Percentiles rank a stretch among this genome's conserved stretches.
phyloP scores from a whole-genome alignment of 2,329 filamentous ascomycete genomes.

The Thielaviopsis populi region DNA sequence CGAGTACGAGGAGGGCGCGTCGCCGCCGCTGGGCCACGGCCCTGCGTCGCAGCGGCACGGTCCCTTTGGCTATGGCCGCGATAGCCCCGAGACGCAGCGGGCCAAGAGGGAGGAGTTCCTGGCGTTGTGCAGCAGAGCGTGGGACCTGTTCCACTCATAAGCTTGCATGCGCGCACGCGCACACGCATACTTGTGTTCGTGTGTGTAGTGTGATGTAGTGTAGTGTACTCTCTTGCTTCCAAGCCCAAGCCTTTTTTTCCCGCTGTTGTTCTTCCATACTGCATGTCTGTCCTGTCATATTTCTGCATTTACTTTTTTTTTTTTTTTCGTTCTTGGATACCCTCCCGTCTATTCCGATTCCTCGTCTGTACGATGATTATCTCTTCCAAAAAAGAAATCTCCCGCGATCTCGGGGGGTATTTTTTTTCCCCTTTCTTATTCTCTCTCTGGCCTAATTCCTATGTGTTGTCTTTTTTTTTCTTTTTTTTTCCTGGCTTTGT shows the following conservation, averaged over 20 bases:
- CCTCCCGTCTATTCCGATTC: conserved; percentile 5
- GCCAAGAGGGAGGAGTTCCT: conserved; percentile 92
- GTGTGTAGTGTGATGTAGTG: too few relatives aligned
- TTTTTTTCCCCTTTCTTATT: conserved; percentile 7
- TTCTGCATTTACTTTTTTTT: conserved; percentile 29
- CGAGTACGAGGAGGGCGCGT: conserved; percentile 88
- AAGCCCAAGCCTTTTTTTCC: too few relatives aligned
- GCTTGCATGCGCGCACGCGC: not conserved
- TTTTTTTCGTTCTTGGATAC: conserved; percentile 7
- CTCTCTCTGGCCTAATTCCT: conserved; percentile 4
- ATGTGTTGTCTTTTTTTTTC: not conserved
- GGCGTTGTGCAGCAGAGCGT: conserved; percentile 69
- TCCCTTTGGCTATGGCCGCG: conserved; percentile 66
- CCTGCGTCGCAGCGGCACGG: conserved; percentile 46
- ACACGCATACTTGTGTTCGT: too few relatives aligned
- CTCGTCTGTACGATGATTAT: conserved; percentile 3
- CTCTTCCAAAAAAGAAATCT: not conserved
- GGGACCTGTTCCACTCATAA: conserved; percentile 94
- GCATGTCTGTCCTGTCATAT: conserved; percentile 20
- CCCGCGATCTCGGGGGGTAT: not conserved
- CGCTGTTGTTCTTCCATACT: conserved; percentile 19
- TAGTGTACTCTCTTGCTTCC: not conserved
- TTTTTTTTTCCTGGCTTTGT: not conserved
- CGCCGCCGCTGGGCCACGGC: conserved; percentile 66
- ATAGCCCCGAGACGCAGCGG: conserved; percentile 66